Percentiles rank a stretch among this genome's conserved stretches.
These are phyloP conservation scores for Beauveria scarabaeidicola DNA, from an alignment of 2,329 filamentous ascomycete genomes.

Conservation along the genomic window DNA sequence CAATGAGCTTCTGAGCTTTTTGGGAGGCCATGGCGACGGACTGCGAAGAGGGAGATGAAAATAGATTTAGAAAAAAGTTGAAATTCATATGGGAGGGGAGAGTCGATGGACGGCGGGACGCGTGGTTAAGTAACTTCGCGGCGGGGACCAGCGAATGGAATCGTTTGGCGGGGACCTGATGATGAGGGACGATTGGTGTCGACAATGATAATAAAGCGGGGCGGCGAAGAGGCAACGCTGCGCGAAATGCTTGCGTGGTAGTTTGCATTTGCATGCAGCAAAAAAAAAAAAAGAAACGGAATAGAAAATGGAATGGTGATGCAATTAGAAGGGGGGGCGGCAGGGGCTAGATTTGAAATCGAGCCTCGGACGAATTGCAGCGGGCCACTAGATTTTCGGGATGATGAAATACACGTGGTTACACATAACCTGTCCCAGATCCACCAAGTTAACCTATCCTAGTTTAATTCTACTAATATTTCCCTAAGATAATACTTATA, in stretches of 20 bases:
- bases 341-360: background rate
- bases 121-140: background rate
- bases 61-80: conserved; percentile 66
- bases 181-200: background rate
- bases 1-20: conserved; percentile 79
- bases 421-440: no score
- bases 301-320: background rate
- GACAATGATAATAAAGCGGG: background rate
- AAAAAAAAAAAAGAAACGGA: background rate
- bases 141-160: background rate
- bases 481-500: no score
- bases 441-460: no score
- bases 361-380: background rate
- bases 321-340: background rate
- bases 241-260: background rate
- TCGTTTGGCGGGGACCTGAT: background rate
- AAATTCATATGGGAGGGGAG: conserved; percentile 43
- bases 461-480: no score
- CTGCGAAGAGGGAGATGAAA: conserved; percentile 49
- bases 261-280: conserved; percentile 1
- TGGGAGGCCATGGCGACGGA: conserved; percentile 70
- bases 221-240: background rate
- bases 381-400: background rate
- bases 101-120: background rate
- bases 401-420: background rate